Evolutionary conservation across 495 filamentous ascomycete genomes (phyloP).

Genomic region (Aspergillus sparsus): DNA sequence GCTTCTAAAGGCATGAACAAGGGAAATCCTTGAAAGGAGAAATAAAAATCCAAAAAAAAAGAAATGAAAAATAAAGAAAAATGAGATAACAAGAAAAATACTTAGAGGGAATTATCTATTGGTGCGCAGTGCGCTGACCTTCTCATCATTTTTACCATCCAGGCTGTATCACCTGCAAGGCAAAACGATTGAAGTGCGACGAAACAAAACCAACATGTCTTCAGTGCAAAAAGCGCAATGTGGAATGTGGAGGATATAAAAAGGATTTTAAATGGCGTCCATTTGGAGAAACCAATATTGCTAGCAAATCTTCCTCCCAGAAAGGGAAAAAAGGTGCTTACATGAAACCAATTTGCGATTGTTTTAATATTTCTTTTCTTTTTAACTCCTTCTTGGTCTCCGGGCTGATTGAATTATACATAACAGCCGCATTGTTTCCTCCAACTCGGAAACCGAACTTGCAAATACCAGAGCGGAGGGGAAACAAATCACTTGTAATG

Average conservation of each 20-base stretch:
- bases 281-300: conserved; percentile 67
- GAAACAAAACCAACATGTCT: conserved; percentile 75
- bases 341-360: not conserved
- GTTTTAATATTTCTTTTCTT: not conserved
- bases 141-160: conserved; percentile 26
- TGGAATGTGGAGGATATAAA: conserved; percentile 75
- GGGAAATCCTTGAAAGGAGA: not conserved
- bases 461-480: conserved; percentile 20
- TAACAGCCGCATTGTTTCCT: conserved; percentile 19
- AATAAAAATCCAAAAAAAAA: conserved; percentile 5
- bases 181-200: conserved; percentile 80
- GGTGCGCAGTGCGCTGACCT: conserved; percentile 39
- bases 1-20: too few species aligned
- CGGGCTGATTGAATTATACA: conserved; percentile 9
- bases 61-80: conserved; percentile 1
- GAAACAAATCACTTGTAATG: not conserved
- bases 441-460: conserved; percentile 10
- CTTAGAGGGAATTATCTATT: not conserved
- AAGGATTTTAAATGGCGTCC: conserved; percentile 85
- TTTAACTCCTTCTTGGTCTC: not conserved
- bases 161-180: conserved; percentile 83
- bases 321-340: conserved; percentile 54
- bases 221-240: conserved; percentile 70
- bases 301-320: conserved; percentile 43
- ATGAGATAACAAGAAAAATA: conserved; percentile 4